Percentiles rank a stretch among this genome's conserved stretches.
Conservation (phyloP, 2,329 filamentous ascomycete genomes). For the Fusarium mangiferae region DNA sequence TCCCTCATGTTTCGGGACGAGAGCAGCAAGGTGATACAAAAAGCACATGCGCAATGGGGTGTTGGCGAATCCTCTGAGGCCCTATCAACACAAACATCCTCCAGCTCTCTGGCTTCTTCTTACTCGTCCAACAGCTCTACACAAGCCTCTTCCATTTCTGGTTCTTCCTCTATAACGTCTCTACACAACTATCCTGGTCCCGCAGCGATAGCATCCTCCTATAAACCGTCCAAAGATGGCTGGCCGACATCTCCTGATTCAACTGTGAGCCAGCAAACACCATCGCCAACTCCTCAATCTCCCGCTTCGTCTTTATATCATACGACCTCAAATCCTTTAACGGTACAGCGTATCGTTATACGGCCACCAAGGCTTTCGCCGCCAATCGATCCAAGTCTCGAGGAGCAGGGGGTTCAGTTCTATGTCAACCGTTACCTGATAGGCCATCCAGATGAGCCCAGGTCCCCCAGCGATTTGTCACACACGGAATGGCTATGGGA, state of each 20-base stretch:
- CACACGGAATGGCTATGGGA: conserved; percentile 51
- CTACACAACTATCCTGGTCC: conserved; percentile 17
- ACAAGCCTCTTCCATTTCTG: conserved; percentile 19
- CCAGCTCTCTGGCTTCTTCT: conserved; percentile 38
- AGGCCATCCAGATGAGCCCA: conserved; percentile 62
- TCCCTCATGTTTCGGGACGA: conserved; percentile 75
- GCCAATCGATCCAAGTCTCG: conserved; percentile 54
- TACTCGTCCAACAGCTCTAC: conserved; percentile 34
- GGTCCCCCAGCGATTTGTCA: conserved; percentile 50
- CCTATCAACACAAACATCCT: conserved; percentile 36
- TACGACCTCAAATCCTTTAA: not conserved
- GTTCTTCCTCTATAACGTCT: conserved; percentile 20
- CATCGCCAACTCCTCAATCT: conserved; percentile 33
- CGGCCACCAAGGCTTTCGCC: conserved; percentile 32
- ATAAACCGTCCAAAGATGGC: conserved; percentile 29
- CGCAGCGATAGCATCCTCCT: conserved; percentile 26
- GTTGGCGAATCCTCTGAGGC: conserved; percentile 41
- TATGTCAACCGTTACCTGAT: conserved; percentile 63
- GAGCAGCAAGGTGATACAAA: conserved; percentile 69
- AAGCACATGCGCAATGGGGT: conserved; percentile 64
- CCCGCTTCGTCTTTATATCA: conserved; percentile 23
- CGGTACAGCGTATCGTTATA: not conserved
- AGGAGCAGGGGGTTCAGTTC: conserved; percentile 62
- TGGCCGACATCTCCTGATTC: conserved; percentile 36
- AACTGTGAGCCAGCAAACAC: conserved; percentile 16